Evolutionary conservation across 441 rosid species (phyloP), one percentile per base, ranked within the genome.

Genomic region (Erodium texanum): DNA sequence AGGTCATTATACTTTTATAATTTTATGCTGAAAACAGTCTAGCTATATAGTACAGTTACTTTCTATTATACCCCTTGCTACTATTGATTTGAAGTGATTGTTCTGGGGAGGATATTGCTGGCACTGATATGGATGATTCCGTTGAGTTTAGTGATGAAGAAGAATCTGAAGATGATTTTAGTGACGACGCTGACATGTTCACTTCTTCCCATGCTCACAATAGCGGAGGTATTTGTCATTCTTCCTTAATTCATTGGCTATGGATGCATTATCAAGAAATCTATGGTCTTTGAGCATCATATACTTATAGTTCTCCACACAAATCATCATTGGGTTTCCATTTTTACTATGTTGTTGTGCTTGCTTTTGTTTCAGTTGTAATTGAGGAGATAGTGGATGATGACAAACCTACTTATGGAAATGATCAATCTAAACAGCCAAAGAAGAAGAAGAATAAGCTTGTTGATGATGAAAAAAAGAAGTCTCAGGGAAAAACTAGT

Each of bases 321-420:
- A 41, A 1, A 41, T 41, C 48, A 41, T 41, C 48, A 41, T 41
- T 41, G 48, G 48, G 48, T 41, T 41, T 41, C 0, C 14, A 41
- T 41, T 41, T 41, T 7, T 41, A 41, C 48, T 41, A 9, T 9
- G 48, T 12, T 12, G 48, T 41, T 41, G 14, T 41, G 14, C 48
- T 41, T 23, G 48, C 48, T 52, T 43, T 58, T 18, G 11, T 70
- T 77, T 50, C 69, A 92, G 99, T 94, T 78, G 90, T 92, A 29
- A 94, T 92, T 70, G 96, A 94, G 90, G 99, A 89, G 89, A 86
- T 92, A 69, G 76, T 76, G 70, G 97, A 89, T 65, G 96, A 92
- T 24, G 89, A 88, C 62, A 79, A 83, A 72, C 83, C 88, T 50
- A 54, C 63, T 9, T 71, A 70, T 50, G 85, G 71, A 68, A 81